Percentiles rank a stretch among this genome's conserved stretches.
These are phyloP conservation scores for Camelina hispida DNA, from an alignment of 345 rosid genomes.

Conservation along the genomic window DNA sequence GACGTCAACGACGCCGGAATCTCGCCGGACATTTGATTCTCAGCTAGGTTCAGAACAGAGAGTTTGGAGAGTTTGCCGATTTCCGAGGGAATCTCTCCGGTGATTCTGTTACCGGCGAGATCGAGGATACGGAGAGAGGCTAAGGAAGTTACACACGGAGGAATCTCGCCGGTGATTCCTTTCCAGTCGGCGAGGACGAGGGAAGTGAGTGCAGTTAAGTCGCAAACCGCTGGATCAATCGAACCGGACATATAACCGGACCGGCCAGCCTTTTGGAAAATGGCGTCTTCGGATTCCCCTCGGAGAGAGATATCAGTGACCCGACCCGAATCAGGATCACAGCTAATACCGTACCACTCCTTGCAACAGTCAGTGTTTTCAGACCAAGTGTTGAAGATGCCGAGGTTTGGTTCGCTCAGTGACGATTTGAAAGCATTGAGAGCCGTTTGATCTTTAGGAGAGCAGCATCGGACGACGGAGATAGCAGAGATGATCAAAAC, in stretches of 20 bases:
- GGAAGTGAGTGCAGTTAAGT: constrained; percentile 66
- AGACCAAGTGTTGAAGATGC: constrained; percentile 77
- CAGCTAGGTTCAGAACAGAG: constrained; percentile 79
- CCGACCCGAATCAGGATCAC: constrained; percentile 66
- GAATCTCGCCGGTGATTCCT: constrained; percentile 76
- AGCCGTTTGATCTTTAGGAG: constrained; percentile 63
- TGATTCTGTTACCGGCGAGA: constrained; percentile 71
- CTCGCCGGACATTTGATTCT: constrained; percentile 66
- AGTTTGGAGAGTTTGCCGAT: constrained; percentile 70
- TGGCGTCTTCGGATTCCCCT: constrained; percentile 91
- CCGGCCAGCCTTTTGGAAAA: constrained; percentile 71
- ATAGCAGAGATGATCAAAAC: constrained; percentile 36
- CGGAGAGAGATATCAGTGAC: constrained; percentile 85
- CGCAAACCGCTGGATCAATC: constrained; percentile 72
- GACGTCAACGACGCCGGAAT: constrained; percentile 69
- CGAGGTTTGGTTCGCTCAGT: constrained; percentile 70
- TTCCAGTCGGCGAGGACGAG: constrained; percentile 86
- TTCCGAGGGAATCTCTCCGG: constrained; percentile 66
- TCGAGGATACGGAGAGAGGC: constrained; percentile 74
- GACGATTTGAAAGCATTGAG: constrained; percentile 66
- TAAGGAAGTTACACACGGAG: constrained; percentile 65
- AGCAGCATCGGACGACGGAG: constrained; percentile 53
- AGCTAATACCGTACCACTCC: constrained; percentile 84
- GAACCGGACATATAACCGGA: constrained; percentile 89
- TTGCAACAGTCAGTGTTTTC: constrained; percentile 66